Evolutionary conservation across 1,284 basidiomycete species (phyloP).

Genomic region (Austroboletus novae-zelandiae): DNA sequence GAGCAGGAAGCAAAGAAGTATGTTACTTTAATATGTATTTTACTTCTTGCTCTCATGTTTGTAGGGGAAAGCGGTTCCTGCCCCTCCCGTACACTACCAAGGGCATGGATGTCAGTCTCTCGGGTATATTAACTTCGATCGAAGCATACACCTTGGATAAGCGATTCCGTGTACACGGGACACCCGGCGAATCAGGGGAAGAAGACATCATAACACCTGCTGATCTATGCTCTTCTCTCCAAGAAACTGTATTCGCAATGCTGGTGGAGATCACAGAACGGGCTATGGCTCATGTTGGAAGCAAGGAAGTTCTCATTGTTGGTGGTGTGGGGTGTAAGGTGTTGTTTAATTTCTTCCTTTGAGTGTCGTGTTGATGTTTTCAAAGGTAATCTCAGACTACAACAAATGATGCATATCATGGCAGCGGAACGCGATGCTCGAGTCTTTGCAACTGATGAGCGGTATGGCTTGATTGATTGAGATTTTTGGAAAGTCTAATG

Average conservation of each 20-base stretch:
- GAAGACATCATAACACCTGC: constrained; percentile 83
- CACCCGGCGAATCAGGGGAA: constrained; percentile 40
- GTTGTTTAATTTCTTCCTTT: neutral
- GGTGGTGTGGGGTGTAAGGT: constrained; percentile 94
- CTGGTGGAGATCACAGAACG: constrained; percentile 98
- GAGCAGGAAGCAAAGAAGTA: constrained; percentile 93
- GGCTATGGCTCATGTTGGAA: constrained; percentile 98
- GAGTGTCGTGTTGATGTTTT: constrained; percentile 1
- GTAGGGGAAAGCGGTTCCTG: constrained; percentile 72
- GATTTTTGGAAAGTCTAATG: neutral
- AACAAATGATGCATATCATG: constrained; percentile 99
- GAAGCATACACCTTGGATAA: constrained; percentile 88
- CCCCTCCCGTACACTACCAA: constrained; percentile 95
- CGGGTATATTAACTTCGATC: constrained; percentile 86
- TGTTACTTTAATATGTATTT: neutral
- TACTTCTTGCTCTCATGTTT: neutral
- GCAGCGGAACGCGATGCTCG: constrained; percentile 84
- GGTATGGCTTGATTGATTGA: constrained; percentile 46
- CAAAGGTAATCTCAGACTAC: constrained; percentile 85
- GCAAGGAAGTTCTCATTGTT: constrained; percentile 94
- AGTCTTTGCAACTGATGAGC: constrained; percentile 95
- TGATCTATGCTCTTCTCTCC: constrained; percentile 95
- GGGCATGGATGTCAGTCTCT: constrained; percentile 97
- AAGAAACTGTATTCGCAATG: constrained; percentile 99
- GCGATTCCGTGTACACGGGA: constrained; percentile 54